Evolutionary conservation across 2,329 filamentous ascomycete genomes (phyloP), one percentile per base, ranked within the genome.

Genomic region (Fusarium sp.): DNA sequence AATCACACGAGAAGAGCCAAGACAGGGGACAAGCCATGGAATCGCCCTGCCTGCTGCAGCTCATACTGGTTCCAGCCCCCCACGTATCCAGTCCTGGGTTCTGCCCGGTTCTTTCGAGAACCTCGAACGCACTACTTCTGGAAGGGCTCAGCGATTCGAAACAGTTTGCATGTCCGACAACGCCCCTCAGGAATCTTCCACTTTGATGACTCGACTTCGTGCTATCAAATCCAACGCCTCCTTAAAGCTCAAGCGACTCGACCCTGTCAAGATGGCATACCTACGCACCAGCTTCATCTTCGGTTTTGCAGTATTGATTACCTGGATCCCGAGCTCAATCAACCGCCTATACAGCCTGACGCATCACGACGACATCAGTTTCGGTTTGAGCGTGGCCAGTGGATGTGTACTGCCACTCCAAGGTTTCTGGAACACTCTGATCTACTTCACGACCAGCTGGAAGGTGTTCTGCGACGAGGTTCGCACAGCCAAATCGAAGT

Each of bases 361-460:
- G 4, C 81, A 88, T 63, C 45, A 74, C 8, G 75, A 83, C 13
- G 74, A 81, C 26, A 81, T 85, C 61, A 86, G 83, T 72, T 94
- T 90, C 75, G 84, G 83, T 4, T 84, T 94, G 43, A 91, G 91
- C 75, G 84, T 93, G 39, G 86, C 88, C 1, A 90, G 90, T 25
- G 89, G 90, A 4, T 84, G 92, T 14, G 91, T 94, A 0, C 82
- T 95, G 6, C 91, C 92, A 0, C 82, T 93, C 1, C 93, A 95
- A 77, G 92, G 93, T 1, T 88, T 93, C 50, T 94, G 92, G 91
- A 95, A 95, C 74, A 86, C 90, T 34, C 79, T 92, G 50, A 93
- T 95, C 52, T 95, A 93, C 78, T 86, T 91, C 65, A 88, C 86
- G 4, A 92, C 91, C 2, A 92, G 84, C 70, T 88, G 84, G 85